These are phyloP conservation scores for Blastobotrys apis DNA, from an alignment of 1,139 yeast genomes.

Conservation along the genomic window DNA sequence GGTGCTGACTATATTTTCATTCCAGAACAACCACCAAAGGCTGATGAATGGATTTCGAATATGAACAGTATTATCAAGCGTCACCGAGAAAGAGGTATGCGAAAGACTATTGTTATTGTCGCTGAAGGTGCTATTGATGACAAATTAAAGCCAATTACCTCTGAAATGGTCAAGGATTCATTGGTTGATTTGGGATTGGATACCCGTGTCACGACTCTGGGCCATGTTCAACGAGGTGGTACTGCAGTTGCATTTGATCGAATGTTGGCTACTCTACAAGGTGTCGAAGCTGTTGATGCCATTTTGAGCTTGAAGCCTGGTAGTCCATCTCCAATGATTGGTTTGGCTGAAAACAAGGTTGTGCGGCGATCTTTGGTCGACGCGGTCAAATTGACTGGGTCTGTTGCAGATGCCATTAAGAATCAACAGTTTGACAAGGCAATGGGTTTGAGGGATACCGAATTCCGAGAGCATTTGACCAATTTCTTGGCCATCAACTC, in stretches of 20 bases:
- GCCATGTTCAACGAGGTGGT: slow-evolving; percentile 99
- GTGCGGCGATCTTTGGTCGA: slow-evolving; percentile 80
- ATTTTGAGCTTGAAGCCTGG: slow-evolving; percentile 84
- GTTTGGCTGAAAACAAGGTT: slow-evolving; percentile 80
- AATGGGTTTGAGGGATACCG: slow-evolving; percentile 80
- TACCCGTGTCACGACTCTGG: slow-evolving; percentile 90
- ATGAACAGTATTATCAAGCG: slow-evolving; percentile 56
- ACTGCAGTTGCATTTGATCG: slow-evolving; percentile 94
- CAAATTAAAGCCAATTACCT: slow-evolving; percentile 73
- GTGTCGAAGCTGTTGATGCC: slow-evolving; percentile 95
- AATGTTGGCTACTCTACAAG: slow-evolving; percentile 86
- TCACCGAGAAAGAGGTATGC: slow-evolving; percentile 82
- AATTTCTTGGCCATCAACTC: slow-evolving; percentile 68
- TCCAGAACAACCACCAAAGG: slow-evolving; percentile 81
- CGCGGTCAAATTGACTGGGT: slow-evolving; percentile 79
- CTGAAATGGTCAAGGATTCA: slow-evolving; percentile 74
- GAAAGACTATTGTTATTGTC: slow-evolving; percentile 92
- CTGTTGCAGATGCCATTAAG: slow-evolving; percentile 81
- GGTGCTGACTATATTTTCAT: slow-evolving; percentile 92
- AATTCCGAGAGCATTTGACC: slow-evolving; percentile 71
- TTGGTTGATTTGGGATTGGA: slow-evolving; percentile 82
- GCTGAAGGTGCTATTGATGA: slow-evolving; percentile 96
- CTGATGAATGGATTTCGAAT: slow-evolving; percentile 66
- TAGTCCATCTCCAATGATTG: slow-evolving; percentile 94
- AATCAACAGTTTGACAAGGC: slow-evolving; percentile 79